Evolutionary conservation across 2,329 filamentous ascomycete species (phyloP).

Genomic region (Neofusicoccum parvum): DNA sequence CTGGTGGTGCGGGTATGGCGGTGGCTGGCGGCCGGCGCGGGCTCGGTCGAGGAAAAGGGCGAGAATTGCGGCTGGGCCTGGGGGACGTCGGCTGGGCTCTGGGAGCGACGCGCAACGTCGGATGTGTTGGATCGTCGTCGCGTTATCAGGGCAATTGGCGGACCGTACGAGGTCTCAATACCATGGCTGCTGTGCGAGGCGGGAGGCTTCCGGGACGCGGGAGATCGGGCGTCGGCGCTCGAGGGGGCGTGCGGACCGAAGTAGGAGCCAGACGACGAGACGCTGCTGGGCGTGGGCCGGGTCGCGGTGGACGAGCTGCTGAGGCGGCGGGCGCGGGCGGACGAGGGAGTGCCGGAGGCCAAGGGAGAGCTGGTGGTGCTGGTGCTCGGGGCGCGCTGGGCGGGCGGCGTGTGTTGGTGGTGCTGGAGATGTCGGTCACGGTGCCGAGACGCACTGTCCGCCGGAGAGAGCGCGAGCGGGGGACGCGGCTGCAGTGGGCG

Average conservation of each 20-base stretch:
- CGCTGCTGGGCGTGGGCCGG: constrained; percentile 17
- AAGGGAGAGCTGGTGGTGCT: constrained; percentile 12
- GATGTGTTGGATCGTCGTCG: constrained; percentile 35
- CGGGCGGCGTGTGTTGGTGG: constrained; percentile 14
- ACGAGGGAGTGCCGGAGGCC: constrained; percentile 13
- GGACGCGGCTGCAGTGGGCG: constrained; percentile 9
- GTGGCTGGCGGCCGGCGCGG: constrained; percentile 14
- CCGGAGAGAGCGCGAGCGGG: constrained; percentile 9
- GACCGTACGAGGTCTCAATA: constrained; percentile 53
- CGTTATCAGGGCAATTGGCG: constrained; percentile 54
- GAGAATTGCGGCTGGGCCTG: constrained; percentile 35
- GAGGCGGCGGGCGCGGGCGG: constrained; percentile 6
- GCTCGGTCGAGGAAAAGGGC: constrained; percentile 1
- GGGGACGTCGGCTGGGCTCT: constrained; percentile 32
- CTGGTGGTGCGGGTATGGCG: constrained; percentile 26
- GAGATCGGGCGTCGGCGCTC: constrained; percentile 34
- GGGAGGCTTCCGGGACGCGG: constrained; percentile 43
- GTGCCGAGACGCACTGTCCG: constrained; percentile 22
- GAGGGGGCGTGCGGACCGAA: constrained; percentile 34
- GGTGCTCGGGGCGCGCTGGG: constrained; percentile 12
- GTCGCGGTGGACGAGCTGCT: constrained; percentile 19
- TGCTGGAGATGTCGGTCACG: constrained; percentile 18
- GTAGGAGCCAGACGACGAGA: constrained; percentile 31
- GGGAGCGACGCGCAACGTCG: constrained; percentile 36
- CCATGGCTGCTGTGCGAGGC: constrained; percentile 53